phyloP scores from a whole-genome alignment of 306 rosid genomes.

The Glycine latifolia region DNA sequence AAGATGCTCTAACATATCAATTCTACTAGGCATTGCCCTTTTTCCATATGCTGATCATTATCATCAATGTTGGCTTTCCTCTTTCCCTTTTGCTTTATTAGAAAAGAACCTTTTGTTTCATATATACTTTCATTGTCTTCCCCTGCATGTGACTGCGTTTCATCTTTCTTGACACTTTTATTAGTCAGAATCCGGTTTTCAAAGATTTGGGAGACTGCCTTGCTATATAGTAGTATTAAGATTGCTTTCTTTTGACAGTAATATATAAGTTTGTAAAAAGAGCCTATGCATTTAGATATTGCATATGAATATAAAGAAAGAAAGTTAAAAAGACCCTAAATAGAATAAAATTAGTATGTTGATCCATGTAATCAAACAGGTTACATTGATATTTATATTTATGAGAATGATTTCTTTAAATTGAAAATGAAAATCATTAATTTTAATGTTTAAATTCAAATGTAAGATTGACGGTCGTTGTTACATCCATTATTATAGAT shows the following conservation, averaged over 20 bases:
- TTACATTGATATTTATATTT: no score
- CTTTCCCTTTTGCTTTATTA: slow-evolving; percentile 21
- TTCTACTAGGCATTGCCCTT: slow-evolving; percentile 18
- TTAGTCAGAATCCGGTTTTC: slow-evolving; percentile 27
- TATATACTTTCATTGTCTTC: not conserved
- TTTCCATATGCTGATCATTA: slow-evolving; percentile 38
- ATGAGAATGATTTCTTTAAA: no score
- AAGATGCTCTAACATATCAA: not conserved
- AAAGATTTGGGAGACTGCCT: slow-evolving; percentile 9
- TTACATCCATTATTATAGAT: no score
- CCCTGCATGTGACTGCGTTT: slow-evolving; percentile 12
- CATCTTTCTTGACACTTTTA: slow-evolving; percentile 34
- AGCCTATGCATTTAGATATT: no score
- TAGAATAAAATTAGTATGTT: no score
- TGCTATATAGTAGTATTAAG: not conserved
- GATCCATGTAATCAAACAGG: no score
- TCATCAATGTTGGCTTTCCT: slow-evolving; percentile 11
- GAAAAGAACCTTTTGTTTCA: slow-evolving; percentile 16
- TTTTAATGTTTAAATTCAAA: no score
- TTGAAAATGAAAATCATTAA: no score
- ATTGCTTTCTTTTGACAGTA: not conserved
- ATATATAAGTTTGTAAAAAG: not conserved
- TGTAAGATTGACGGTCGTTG: no score
- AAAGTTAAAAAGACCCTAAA: no score
- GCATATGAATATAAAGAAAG: no score